These are phyloP conservation scores for Ministeria vibrans DNA, from an alignment of 78 protist species.

Conservation along the genomic window DNA sequence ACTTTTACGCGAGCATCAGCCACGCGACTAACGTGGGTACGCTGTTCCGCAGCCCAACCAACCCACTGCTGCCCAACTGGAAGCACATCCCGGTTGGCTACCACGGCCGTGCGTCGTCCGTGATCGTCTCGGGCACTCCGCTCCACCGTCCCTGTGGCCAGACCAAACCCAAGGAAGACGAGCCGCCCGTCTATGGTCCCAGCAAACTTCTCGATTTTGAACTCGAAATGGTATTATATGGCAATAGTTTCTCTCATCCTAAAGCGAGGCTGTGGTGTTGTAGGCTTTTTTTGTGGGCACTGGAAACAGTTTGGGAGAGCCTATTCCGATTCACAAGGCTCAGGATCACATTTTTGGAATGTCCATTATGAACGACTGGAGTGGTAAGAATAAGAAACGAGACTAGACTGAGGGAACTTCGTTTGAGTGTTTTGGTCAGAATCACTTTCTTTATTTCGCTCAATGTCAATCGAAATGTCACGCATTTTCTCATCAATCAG, in stretches of 20 bases:
- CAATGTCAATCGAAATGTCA: too few relatives aligned
- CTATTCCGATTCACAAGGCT: constrained; percentile 64
- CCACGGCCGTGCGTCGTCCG: constrained; percentile 88
- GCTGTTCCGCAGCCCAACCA: constrained; percentile 66
- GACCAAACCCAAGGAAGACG: constrained; percentile 27
- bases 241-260: too few relatives aligned
- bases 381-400: constrained; percentile 7
- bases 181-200: constrained; percentile 52
- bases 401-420: neutral
- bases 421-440: too few relatives aligned
- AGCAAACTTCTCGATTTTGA: constrained; percentile 74
- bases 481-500: too few relatives aligned
- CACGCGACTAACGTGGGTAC: constrained; percentile 91
- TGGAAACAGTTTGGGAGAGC: constrained; percentile 70
- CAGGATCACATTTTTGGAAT: constrained; percentile 83
- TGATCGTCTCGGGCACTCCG: constrained; percentile 71
- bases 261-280: too few relatives aligned
- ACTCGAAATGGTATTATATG: constrained; percentile 73
- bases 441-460: too few relatives aligned
- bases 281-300: constrained; percentile 71
- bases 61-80: constrained; percentile 81
- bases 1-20: constrained; percentile 81
- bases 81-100: constrained; percentile 88
- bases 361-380: constrained; percentile 88
- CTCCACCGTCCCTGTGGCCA: constrained; percentile 87